Conservation (phyloP, 2,329 filamentous ascomycete species). For the Colletotrichum kahawae region DNA sequence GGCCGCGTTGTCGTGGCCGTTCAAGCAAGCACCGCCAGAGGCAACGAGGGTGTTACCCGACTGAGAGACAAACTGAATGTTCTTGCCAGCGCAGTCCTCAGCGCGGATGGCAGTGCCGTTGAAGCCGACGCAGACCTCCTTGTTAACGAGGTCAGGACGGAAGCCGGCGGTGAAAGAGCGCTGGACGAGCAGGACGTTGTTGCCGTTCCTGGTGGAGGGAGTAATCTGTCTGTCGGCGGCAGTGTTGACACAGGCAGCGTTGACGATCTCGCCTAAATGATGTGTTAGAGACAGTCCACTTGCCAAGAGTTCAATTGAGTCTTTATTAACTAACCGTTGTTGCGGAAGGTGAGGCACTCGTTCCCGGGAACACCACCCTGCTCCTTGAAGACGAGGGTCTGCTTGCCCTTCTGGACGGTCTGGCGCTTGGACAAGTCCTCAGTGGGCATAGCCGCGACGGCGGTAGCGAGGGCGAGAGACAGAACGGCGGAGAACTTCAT, state of each 20-base stretch:
- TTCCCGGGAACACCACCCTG: constrained; percentile 39
- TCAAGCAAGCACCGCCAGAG: constrained; percentile 36
- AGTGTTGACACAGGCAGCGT: constrained; percentile 41
- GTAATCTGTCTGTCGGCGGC: constrained; percentile 45
- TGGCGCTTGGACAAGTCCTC: constrained; percentile 9
- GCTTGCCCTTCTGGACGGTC: not conserved
- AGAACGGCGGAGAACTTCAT: constrained; percentile 29
- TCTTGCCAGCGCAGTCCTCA: constrained; percentile 34
- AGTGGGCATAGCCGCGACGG: constrained; percentile 23
- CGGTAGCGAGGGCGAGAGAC: constrained; percentile 22
- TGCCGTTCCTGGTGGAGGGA: constrained; percentile 35
- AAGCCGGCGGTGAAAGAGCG: constrained; percentile 41
- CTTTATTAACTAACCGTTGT: constrained; percentile 34
- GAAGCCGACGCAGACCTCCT: constrained; percentile 43
- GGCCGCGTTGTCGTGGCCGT: constrained; percentile 36
- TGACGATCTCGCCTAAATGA: constrained; percentile 41
- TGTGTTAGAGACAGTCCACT: not conserved
- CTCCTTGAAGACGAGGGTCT: constrained; percentile 40
- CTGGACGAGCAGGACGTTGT: constrained; percentile 40
- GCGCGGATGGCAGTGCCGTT: constrained; percentile 42
- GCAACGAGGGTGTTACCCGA: constrained; percentile 31
- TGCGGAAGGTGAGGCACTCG: constrained; percentile 45
- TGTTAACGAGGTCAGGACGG: constrained; percentile 40
- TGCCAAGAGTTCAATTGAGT: not conserved
- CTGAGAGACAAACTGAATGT: constrained; percentile 30